Percentiles rank a stretch among this genome's conserved stretches.
Evolutionary conservation across 768 basidiomycete genomes (phyloP).

Genomic region (Udeniomyces megalosporus): DNA sequence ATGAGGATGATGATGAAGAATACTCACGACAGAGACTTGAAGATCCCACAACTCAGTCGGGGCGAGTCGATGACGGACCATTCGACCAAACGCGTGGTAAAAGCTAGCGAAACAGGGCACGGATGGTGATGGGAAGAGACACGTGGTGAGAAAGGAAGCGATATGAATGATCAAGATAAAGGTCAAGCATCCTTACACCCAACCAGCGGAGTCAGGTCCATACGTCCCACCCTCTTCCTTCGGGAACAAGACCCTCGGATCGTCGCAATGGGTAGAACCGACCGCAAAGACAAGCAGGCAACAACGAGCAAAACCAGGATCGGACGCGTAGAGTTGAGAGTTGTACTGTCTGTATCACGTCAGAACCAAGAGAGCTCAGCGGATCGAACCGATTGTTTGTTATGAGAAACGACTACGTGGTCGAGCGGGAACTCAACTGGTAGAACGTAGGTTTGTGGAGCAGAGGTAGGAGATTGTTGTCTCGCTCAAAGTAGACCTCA

Average conservation of each 20-base stretch:
- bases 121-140: neutral
- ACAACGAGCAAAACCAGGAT: slow-evolving; percentile 12
- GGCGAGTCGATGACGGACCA: slow-evolving; percentile 13
- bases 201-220: slow-evolving; percentile 14
- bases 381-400: neutral
- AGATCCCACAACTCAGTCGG: slow-evolving; percentile 17
- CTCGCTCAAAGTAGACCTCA: slow-evolving; percentile 12
- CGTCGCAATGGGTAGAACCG: neutral
- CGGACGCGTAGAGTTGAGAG: slow-evolving; percentile 11
- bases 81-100: slow-evolving; percentile 12
- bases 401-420: neutral
- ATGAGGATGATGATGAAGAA: neutral
- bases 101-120: no score
- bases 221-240: slow-evolving; percentile 5
- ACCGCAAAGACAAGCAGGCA: slow-evolving; percentile 15
- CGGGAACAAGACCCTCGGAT: slow-evolving; percentile 11
- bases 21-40: slow-evolving; percentile 1
- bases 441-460: slow-evolving; percentile 14
- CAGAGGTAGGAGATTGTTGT: slow-evolving; percentile 6
- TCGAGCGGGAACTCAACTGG: neutral
- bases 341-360: slow-evolving; percentile 1
- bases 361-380: neutral
- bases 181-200: slow-evolving; percentile 6
- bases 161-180: no score
- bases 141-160: no score